Evolutionary conservation across 768 basidiomycete species (phyloP), one percentile per base, ranked within the genome.

Genomic region (Kockovaella imperatae): DNA sequence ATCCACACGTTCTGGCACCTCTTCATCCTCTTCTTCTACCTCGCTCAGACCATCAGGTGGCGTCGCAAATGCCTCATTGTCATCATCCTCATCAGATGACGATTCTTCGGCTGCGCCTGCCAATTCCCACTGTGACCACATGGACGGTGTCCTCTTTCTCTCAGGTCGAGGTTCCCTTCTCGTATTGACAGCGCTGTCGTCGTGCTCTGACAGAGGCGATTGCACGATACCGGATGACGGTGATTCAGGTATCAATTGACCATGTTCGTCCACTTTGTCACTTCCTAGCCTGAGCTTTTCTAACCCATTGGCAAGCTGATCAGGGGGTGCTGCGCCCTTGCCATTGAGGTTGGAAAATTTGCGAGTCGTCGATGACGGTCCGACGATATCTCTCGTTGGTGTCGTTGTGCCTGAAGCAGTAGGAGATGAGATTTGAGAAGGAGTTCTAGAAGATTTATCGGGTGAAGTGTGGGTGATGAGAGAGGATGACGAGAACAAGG

Each of bases 21-120:
- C 45, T 36, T 60, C 62, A n/a, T 57, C 47, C 7, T 60, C 56
- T 50, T 70, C 69, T 35, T 63, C 69, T 4, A 71, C 64, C 43
- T 68, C 67, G 42, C 67, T 69, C 41, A 71, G 49, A 1, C 69
- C 69, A 21, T 71, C 69, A 5, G 63, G 53, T 14, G 69, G 63
- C 18, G 63, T 71, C 18, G 55, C 45, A 48, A 67, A 71, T 1
- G 58, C 57, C 29, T 54, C 58, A n/a, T n/a, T n/a, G n/a, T n/a
- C n/a, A 34, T 64, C 62, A 18, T 54, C 50, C 14, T 62, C 60
- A 13, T 64, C 63, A 28, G 50, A 50, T 7, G 50, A 49, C 3
- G 57, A 56, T 2, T 61, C 62, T 10, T 54, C 59, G 3, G 54
- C 66, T 5, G 58, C 56, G 35, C 59, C 55, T n/a, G 57, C 55